Evolutionary conservation across 768 basidiomycete genomes (phyloP), one percentile per base, ranked within the genome.

Genomic region (Russula compacta): DNA sequence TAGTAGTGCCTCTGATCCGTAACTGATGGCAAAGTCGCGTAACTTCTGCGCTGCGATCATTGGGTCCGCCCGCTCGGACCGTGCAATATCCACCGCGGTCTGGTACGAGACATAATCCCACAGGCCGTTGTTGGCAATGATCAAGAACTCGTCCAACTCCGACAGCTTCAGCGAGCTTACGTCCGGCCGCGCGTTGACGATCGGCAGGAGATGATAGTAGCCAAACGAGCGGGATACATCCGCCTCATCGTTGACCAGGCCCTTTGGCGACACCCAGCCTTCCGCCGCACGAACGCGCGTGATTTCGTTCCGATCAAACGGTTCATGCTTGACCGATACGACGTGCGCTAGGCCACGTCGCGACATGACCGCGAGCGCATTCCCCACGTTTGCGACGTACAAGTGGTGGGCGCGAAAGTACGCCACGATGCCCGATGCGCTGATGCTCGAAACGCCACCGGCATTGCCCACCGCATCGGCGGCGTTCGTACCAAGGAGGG

Each of bases 11-110:
- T 89, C 85, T 17, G 94, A 92, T 2, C 97, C 97, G 72, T 98
- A 98, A 67, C 92, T 92, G 69, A 99, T 91, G 8, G 97, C 93
- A 64, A 98, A 90, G 71, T 99, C 97, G 51, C 97, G 83, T 44
- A 99, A 74, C 75, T 97, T 98, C 76, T 98, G 95, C 0, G 97
- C 92, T 5, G 97, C 97, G 69, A 93, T 85, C 85, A 88, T 87
- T 0, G 87, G 86, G 67, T 89, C 84, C 17, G 75, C 73, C 14
- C 80, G 73, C 67, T 88, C 88, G 7, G 82, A 81, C 42, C 90
- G 81, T 0, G 93, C 95, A 63, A 98, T 94, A 71, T 98, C 95
- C 58, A 98, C 93, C 1, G 97, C 95, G 0, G 91, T 95, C 72
- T 98, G 93, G 70, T 90, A 92, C 4, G 90, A 87, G 65, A 98